Base-by-base conservation (phyloP, 768 basidiomycete species). In the Artomyces pyxidatus region DNA sequence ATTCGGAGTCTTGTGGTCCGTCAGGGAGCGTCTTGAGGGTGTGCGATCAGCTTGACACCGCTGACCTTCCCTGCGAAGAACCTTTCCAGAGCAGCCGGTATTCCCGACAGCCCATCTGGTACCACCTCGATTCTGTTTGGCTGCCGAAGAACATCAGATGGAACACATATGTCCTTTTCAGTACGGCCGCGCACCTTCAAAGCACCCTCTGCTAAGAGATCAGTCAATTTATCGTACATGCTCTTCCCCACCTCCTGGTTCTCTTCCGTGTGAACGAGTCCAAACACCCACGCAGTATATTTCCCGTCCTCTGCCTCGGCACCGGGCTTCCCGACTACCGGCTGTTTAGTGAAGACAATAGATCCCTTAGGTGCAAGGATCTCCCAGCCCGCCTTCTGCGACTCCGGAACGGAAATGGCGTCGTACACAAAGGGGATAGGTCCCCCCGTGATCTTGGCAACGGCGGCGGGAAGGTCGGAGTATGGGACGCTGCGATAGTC, bases 11-110 rank as follows among this genome's bases (percentile, higher is more conserved):
- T n/a, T n/a, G n/a, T n/a, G n/a, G n/a, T n/a, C n/a, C n/a, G n/a
- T n/a, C n/a, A n/a, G n/a, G n/a, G n/a, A n/a, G n/a, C n/a, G n/a
- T n/a, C n/a, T n/a, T n/a, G n/a, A n/a, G n/a, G n/a, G n/a, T 8
- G 54, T 21, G 47, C 58, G 11, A 64, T 46, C 4, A 64, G 40
- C 47, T 64, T 64, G 9, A 56, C 46, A 4, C 60, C 62, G 37
- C 61, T 63, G 38, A 61, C 59, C 32, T 59, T 48, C 22, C 60
- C 51, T 2, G 21, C 47, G 25, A 32, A 14, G 17, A 62, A 16
- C 30, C 52, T 49, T 26, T 59, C 23, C 14, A 63, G 40, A 1
- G 56, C 63, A 10, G 40, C 51, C 3, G 45, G 42, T 29, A 64
- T 61, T 21, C 63, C 63, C 25, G 48, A 42, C 21, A 64, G 48